A percentile compares a stretch with the other conserved stretches of the same genome.
phyloP scores from a whole-genome alignment of 805 yeast genomes.

The Starmerella stigmatis region DNA sequence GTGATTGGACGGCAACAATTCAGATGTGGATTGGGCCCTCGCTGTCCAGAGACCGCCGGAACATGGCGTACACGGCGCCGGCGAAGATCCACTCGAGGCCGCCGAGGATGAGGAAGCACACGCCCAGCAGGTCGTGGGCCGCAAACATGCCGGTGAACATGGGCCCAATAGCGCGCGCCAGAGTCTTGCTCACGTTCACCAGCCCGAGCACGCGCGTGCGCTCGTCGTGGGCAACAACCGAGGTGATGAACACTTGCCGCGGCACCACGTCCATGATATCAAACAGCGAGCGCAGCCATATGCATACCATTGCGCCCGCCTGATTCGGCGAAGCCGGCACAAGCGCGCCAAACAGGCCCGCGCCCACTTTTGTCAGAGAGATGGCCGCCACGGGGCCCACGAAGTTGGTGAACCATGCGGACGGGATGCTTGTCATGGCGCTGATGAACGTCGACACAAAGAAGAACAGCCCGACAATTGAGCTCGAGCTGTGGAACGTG shows the following conservation, averaged over 20 bases:
- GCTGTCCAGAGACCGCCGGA: slow-evolving; percentile 5
- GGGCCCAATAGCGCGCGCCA: slow-evolving; percentile 78
- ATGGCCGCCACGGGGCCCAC: slow-evolving; percentile 77
- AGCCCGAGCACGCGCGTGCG: slow-evolving; percentile 72
- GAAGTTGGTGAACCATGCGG: slow-evolving; percentile 53
- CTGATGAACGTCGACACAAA: slow-evolving; percentile 35
- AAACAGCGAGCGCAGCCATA: slow-evolving; percentile 50
- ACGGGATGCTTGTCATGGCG: slow-evolving; percentile 47
- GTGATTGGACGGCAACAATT: background rate
- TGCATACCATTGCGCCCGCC: slow-evolving; percentile 40
- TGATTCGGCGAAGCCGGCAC: slow-evolving; percentile 40
- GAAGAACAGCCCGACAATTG: slow-evolving; percentile 43
- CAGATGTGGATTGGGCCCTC: slow-evolving; percentile 13
- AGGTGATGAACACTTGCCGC: slow-evolving; percentile 66
- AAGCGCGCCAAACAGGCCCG: slow-evolving; percentile 50
- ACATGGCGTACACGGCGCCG: slow-evolving; percentile 14
- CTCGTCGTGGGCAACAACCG: slow-evolving; percentile 52
- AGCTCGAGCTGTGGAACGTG: slow-evolving; percentile 46
- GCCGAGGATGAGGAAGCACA: slow-evolving; percentile 31
- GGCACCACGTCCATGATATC: slow-evolving; percentile 88
- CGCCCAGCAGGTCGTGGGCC: slow-evolving; percentile 27
- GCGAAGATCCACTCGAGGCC: slow-evolving; percentile 28
- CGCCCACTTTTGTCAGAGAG: slow-evolving; percentile 63
- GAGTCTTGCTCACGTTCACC: slow-evolving; percentile 76
- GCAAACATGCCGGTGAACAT: slow-evolving; percentile 68